A percentile compares a stretch with the other conserved stretches of the same genome.
Conservation (phyloP, 1,284 basidiomycete species). For the Sanghuangporus baumii region DNA sequence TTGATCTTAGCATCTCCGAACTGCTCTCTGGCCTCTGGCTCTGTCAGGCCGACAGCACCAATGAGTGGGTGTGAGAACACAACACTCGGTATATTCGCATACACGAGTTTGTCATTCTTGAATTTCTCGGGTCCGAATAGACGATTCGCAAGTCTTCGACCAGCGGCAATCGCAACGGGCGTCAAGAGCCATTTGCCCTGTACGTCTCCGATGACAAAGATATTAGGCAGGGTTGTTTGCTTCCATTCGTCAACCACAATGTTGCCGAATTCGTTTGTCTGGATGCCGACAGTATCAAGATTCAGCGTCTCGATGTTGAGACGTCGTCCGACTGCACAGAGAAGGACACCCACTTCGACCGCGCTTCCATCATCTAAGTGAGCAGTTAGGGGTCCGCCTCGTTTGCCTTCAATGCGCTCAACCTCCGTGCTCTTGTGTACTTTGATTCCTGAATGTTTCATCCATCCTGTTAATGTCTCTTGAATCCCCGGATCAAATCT, state of each 20-base stretch:
- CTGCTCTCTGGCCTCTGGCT: constrained; percentile 82
- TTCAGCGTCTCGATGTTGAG: constrained; percentile 78
- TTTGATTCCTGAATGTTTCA: constrained; percentile 87
- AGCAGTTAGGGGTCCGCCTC: constrained; percentile 58
- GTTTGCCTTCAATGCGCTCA: constrained; percentile 69
- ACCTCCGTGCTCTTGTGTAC: constrained; percentile 81
- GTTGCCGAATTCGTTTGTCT: constrained; percentile 75
- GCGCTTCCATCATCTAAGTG: constrained; percentile 65
- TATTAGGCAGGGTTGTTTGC: constrained; percentile 67
- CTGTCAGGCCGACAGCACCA: constrained; percentile 88
- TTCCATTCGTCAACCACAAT: constrained; percentile 92
- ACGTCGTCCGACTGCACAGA: constrained; percentile 95
- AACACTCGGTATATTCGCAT: constrained; percentile 89
- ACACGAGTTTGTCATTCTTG: constrained; percentile 85
- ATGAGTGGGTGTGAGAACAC: constrained; percentile 95
- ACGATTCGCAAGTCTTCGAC: constrained; percentile 82
- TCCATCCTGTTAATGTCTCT: constrained; percentile 88
- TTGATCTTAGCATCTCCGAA: constrained; percentile 85
- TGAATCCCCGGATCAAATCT: constrained; percentile 89
- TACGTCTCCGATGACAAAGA: constrained; percentile 90
- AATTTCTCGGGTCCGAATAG: constrained; percentile 83
- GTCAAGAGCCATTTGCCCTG: constrained; percentile 90
- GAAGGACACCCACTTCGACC: constrained; percentile 80
- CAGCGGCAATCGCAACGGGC: constrained; percentile 97
- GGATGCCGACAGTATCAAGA: constrained; percentile 73